Conservation (phyloP, 805 yeast genomes). For the Kregervanrija fluxuum region DNA sequence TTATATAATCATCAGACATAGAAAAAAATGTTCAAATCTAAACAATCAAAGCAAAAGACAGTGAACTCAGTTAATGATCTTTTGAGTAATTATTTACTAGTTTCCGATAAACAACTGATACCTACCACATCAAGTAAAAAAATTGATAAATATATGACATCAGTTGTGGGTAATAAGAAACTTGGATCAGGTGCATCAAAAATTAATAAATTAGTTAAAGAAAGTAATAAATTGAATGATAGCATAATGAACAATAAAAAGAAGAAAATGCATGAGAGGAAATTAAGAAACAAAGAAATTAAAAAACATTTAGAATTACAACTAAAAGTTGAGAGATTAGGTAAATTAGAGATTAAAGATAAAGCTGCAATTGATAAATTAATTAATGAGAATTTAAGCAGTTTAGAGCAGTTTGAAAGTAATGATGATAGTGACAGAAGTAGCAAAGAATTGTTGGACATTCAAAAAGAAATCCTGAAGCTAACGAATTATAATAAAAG, state of each 20-base stretch:
- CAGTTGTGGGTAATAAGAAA: background rate
- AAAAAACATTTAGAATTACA: conserved; percentile 9
- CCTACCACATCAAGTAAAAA: conserved; percentile 1
- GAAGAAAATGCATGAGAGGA: conserved; percentile 15
- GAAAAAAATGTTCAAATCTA: conserved; percentile 14
- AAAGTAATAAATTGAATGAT: conserved; percentile 12
- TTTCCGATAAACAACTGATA: conserved; percentile 1
- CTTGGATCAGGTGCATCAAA: conserved; percentile 18
- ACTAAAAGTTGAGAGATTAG: conserved; percentile 14
- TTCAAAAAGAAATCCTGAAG: conserved; percentile 36
- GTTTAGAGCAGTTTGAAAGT: conserved; percentile 27
- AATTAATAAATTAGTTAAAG: conserved; percentile 17
- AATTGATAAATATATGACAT: conserved; percentile 4
- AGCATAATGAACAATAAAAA: conserved; percentile 10
- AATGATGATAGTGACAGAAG: conserved; percentile 19
- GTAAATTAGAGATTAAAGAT: conserved; percentile 18
- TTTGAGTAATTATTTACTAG: conserved; percentile 20
- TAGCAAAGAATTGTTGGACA: conserved; percentile 29
- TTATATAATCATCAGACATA: background rate
- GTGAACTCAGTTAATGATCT: conserved; percentile 20
- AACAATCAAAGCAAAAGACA: conserved; percentile 12
- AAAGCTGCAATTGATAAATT: conserved; percentile 30
- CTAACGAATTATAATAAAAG: conserved; percentile 31
- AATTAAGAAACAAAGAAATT: conserved; percentile 11
- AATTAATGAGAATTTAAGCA: conserved; percentile 30